Evolutionary conservation across 768 basidiomycete species (phyloP).

Genomic region (Leccinum truebloodii): DNA sequence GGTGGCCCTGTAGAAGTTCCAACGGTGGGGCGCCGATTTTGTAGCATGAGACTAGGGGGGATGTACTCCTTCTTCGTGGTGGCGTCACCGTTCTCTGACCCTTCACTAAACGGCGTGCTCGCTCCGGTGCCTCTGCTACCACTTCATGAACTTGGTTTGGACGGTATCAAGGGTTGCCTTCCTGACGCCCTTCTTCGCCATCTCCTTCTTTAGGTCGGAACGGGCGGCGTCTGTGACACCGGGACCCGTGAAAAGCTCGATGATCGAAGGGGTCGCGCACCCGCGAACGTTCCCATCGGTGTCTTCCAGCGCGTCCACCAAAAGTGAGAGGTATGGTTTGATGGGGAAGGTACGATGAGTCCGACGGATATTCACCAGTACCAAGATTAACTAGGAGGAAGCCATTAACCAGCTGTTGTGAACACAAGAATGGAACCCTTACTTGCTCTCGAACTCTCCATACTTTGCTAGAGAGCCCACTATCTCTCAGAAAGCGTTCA

Average conservation of each 20-base stretch:
- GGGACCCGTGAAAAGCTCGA: conserved; percentile 84
- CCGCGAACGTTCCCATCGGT: conserved; percentile 88
- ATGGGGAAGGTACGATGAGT: conserved; percentile 75
- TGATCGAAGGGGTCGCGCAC: conserved; percentile 74
- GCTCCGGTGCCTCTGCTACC: conserved; percentile 41
- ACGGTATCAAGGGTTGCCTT: conserved; percentile 87
- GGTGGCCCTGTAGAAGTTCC: conserved; percentile 30
- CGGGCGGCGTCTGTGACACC: conserved; percentile 84
- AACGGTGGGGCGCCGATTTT: conserved; percentile 49
- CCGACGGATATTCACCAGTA: conserved; percentile 73
- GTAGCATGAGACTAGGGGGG: conserved; percentile 71
- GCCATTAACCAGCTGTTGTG: not conserved
- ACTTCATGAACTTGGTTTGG: conserved; percentile 45
- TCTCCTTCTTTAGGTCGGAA: conserved; percentile 90
- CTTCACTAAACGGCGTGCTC: conserved; percentile 53
- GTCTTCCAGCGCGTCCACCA: conserved; percentile 89
- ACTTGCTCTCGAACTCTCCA: conserved; percentile 89
- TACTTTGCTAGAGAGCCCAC: conserved; percentile 76
- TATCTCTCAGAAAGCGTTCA: conserved; percentile 71
- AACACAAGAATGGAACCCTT: conserved; percentile 24
- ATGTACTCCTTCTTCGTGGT: conserved; percentile 56
- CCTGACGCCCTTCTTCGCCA: conserved; percentile 81
- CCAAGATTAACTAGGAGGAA: conserved; percentile 53
- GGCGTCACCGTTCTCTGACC: conserved; percentile 52
- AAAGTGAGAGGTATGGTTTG: conserved; percentile 70